Conservation (phyloP, 2,329 filamentous ascomycete genomes). For the Penicillium concentricum region DNA sequence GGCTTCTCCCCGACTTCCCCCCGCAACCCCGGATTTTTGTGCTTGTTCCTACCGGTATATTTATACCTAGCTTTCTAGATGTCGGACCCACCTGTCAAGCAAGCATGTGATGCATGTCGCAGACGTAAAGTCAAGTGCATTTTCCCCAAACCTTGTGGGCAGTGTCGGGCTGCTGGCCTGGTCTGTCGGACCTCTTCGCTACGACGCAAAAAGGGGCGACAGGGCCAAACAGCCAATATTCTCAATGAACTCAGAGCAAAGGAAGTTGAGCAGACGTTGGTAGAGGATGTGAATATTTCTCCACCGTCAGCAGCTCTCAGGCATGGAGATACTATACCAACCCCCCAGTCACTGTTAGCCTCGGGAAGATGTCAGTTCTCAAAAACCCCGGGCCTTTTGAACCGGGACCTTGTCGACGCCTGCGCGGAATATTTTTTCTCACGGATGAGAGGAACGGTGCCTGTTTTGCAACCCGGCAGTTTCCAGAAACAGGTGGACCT, state of each 20-base stretch:
- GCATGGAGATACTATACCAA: background rate
- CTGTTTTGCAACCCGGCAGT: slow-evolving; percentile 25
- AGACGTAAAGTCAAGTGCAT: slow-evolving; percentile 26
- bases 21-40: slow-evolving; percentile 7
- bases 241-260: slow-evolving; percentile 18
- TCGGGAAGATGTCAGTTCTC: slow-evolving; percentile 1
- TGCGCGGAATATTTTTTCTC: slow-evolving; percentile 25
- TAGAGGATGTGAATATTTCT: background rate
- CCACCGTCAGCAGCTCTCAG: background rate
- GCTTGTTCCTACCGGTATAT: background rate
- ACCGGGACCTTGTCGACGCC: slow-evolving; percentile 5
- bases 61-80: background rate
- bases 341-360: background rate
- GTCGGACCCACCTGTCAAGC: slow-evolving; percentile 4
- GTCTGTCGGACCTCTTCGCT: slow-evolving; percentile 16
- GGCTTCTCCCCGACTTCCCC: slow-evolving; percentile 10
- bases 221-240: slow-evolving; percentile 22
- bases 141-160: slow-evolving; percentile 16
- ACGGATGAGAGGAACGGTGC: slow-evolving; percentile 27
- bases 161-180: slow-evolving; percentile 17
- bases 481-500: slow-evolving; percentile 26
- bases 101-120: slow-evolving; percentile 27
- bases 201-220: slow-evolving; percentile 22
- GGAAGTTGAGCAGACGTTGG: background rate
- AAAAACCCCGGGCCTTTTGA: slow-evolving; percentile 7